These are phyloP conservation scores for Sungouiozyma ichnusensis DNA, from an alignment of 805 yeast genomes.

Conservation along the genomic window DNA sequence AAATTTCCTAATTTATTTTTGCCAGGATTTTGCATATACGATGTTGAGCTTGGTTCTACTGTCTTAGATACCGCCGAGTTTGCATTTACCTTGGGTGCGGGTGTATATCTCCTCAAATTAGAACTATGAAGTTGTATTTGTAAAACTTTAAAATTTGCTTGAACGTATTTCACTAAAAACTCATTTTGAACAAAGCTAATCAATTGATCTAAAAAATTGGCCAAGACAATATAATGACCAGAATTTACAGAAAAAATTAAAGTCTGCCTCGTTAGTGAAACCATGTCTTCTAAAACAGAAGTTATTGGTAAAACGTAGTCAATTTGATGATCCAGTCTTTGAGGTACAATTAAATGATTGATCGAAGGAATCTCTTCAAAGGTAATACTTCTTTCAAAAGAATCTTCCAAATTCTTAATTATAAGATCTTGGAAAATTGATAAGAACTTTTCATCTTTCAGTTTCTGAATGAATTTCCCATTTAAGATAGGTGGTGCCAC, in stretches of 20 bases:
- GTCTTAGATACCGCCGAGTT: conserved; percentile 1
- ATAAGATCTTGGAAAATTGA: conserved; percentile 54
- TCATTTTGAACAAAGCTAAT: conserved; percentile 24
- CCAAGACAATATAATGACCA: conserved; percentile 38
- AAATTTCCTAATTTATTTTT: conserved; percentile 17
- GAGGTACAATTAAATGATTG: conserved; percentile 23
- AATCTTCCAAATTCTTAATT: conserved; percentile 59
- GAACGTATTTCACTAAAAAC: conserved; percentile 23
- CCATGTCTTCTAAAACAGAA: conserved; percentile 78
- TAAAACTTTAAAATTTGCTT: conserved; percentile 17
- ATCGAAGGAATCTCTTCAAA: conserved; percentile 69
- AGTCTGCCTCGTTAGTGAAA: conserved; percentile 60
- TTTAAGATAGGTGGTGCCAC: conserved; percentile 20
- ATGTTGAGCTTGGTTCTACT: conserved; percentile 5
- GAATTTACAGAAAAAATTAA: conserved; percentile 58
- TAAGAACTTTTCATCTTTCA: conserved; percentile 34
- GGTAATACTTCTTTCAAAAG: conserved; percentile 70
- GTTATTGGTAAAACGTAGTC: conserved; percentile 46
- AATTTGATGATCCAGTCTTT: conserved; percentile 14
- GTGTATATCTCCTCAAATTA: conserved; percentile 16
- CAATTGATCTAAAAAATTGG: conserved; percentile 20
- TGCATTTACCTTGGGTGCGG: conserved; percentile 7
- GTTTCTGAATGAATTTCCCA: conserved; percentile 20
- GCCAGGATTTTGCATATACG: conserved; percentile 8
- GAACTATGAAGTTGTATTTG: conserved; percentile 17